Evolutionary conservation across 2,329 filamentous ascomycete species (phyloP).

Genomic region (Chalara sp.): DNA sequence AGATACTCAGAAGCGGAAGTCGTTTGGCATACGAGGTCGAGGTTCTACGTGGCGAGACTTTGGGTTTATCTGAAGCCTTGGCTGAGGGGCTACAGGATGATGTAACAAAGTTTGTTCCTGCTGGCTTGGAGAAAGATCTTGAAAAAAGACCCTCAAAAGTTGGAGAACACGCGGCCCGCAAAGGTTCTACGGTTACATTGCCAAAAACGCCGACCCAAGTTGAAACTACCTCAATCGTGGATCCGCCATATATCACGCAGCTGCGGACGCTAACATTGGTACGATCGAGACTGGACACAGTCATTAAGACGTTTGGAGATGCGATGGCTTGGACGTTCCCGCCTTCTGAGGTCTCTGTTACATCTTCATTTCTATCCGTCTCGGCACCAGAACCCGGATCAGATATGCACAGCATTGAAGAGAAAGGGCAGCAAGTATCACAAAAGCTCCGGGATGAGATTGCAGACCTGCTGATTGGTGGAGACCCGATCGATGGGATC

Average conservation of each 20-base stretch:
- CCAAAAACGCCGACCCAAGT: conserved; percentile 20
- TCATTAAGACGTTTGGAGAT: conserved; percentile 87
- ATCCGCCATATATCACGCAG: conserved; percentile 66
- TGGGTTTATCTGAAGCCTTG: conserved; percentile 72
- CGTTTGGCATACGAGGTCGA: conserved; percentile 92
- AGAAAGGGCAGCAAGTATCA: conserved; percentile 79
- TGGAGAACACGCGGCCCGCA: conserved; percentile 20
- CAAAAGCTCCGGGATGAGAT: conserved; percentile 67
- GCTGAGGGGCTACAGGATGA: conserved; percentile 66
- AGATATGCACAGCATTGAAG: conserved; percentile 65
- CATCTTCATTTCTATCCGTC: conserved; percentile 82
- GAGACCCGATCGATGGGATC: conserved; percentile 59
- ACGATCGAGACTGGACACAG: conserved; percentile 74
- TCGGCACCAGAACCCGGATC: conserved; percentile 72
- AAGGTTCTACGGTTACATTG: conserved; percentile 18
- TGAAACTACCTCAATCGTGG: conserved; percentile 25
- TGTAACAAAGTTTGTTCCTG: conserved; percentile 64
- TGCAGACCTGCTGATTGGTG: conserved; percentile 52
- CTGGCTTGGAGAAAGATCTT: conserved; percentile 27
- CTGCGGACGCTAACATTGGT: conserved; percentile 79
- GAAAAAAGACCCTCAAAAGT: conserved; percentile 13
- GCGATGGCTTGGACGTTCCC: conserved; percentile 94
- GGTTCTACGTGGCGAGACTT: conserved; percentile 79
- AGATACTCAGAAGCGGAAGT: conserved; percentile 84
- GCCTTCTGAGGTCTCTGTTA: conserved; percentile 76